Conservation (phyloP, 306 rosid genomes). For the Cicer cuneatum region DNA sequence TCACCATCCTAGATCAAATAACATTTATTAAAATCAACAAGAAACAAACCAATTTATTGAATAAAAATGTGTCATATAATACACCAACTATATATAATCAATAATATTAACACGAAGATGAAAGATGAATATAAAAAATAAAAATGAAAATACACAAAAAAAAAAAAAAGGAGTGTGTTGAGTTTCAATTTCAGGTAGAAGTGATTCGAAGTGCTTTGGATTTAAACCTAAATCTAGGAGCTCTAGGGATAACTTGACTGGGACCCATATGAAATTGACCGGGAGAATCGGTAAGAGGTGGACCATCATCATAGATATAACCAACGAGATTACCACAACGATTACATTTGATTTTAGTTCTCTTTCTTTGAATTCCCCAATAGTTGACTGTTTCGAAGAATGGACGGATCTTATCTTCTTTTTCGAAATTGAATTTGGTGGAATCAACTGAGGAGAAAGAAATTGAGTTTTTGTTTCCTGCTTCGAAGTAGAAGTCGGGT, state of each 20-base stretch:
- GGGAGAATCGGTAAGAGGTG: constrained; percentile 66
- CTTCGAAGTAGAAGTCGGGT: constrained; percentile 78
- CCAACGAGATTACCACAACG: constrained; percentile 63
- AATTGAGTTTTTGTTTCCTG: constrained; percentile 78
- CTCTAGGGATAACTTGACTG: constrained; percentile 89
- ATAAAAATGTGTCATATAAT: neutral
- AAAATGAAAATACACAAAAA: neutral
- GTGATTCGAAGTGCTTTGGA: constrained; percentile 74
- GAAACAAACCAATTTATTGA: neutral
- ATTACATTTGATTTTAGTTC: constrained; percentile 82
- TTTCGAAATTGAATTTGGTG: constrained; percentile 72
- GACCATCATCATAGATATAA: constrained; percentile 82
- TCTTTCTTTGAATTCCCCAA: constrained; percentile 91
- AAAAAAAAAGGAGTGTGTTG: too few relatives aligned
- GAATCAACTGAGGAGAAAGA: constrained; percentile 73
- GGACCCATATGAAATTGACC: constrained; percentile 91
- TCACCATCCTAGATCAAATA: neutral
- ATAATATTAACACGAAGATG: neutral
- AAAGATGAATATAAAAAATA: neutral
- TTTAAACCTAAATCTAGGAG: constrained; percentile 79
- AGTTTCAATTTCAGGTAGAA: constrained; percentile 16
- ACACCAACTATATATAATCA: neutral
- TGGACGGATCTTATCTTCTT: constrained; percentile 82
- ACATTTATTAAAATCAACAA: neutral
- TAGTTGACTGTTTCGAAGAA: constrained; percentile 82